phyloP scores from a whole-genome alignment of 495 filamentous ascomycete genomes.

The Penicillium silybi region DNA sequence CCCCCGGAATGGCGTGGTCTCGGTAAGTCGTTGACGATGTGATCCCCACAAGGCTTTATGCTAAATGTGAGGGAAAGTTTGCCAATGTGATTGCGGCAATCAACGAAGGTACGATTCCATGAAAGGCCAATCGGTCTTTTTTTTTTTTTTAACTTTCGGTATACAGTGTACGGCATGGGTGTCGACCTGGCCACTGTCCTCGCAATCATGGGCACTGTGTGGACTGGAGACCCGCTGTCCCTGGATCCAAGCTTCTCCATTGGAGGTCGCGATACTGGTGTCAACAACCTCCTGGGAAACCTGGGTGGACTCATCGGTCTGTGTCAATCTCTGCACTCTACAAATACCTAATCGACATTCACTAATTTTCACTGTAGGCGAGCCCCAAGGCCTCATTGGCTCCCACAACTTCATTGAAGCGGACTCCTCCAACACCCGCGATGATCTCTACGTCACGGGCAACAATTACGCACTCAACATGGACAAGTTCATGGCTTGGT shows the following conservation, averaged over 20 bases:
- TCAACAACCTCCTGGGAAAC: constrained; percentile 29
- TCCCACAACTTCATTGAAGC: constrained; percentile 56
- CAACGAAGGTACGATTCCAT: constrained; percentile 20
- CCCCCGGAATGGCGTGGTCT: constrained; percentile 48
- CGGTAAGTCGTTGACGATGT: constrained; percentile 12
- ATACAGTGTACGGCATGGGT: constrained; percentile 47
- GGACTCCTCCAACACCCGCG: constrained; percentile 52
- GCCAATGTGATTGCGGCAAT: constrained; percentile 23
- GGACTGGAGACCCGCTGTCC: constrained; percentile 45
- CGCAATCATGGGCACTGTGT: constrained; percentile 46
- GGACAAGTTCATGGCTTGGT: constrained; percentile 39
- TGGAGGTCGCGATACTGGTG: constrained; percentile 26
- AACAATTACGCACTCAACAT: constrained; percentile 40
- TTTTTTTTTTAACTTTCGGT: not conserved
- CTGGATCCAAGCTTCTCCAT: constrained; percentile 40
- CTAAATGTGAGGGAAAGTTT: constrained; percentile 19
- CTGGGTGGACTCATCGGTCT: constrained; percentile 26
- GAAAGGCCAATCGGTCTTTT: too few relatives aligned
- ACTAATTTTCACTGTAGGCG: constrained; percentile 12
- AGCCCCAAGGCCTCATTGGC: constrained; percentile 45
- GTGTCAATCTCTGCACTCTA: not conserved
- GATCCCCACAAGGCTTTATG: constrained; percentile 5
- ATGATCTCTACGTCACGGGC: constrained; percentile 48
- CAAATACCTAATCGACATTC: not conserved
- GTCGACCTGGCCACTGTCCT: constrained; percentile 49